Percentiles rank a stretch among this genome's conserved stretches.
These are phyloP conservation scores for Aspergillus quadricinctus DNA, from an alignment of 2,329 filamentous ascomycete species.

Conservation along the genomic window DNA sequence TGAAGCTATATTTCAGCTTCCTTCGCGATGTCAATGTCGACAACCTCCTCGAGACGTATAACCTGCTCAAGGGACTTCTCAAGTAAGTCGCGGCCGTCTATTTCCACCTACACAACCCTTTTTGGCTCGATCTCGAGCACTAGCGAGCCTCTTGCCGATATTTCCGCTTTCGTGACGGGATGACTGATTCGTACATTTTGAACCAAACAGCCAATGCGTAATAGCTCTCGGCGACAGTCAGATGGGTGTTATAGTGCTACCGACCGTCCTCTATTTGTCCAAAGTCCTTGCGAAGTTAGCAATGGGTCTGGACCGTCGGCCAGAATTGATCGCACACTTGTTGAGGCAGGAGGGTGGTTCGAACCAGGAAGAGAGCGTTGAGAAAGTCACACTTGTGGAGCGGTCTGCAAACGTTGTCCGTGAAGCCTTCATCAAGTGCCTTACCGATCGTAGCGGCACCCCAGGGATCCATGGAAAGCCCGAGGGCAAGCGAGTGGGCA, in stretches of 20 bases:
- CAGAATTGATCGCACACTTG: conserved; percentile 69
- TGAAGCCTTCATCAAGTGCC: conserved; percentile 83
- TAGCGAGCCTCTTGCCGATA: neutral
- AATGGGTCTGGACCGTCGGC: conserved; percentile 75
- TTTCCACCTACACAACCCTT: neutral
- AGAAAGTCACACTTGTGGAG: conserved; percentile 76
- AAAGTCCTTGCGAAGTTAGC: conserved; percentile 76
- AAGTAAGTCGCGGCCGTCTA: conserved; percentile 53
- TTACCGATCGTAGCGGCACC: conserved; percentile 71
- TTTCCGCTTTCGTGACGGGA: neutral
- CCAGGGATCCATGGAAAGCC: conserved; percentile 59
- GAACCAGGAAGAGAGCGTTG: conserved; percentile 58
- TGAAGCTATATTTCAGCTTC: conserved; percentile 76
- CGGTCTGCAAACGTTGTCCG: conserved; percentile 84
- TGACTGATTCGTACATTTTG: conserved; percentile 3
- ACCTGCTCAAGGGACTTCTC: conserved; percentile 67
- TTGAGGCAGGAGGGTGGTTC: conserved; percentile 36
- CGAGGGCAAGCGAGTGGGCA: conserved; percentile 79
- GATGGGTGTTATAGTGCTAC: conserved; percentile 75
- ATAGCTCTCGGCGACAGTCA: conserved; percentile 75
- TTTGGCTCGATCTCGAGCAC: neutral
- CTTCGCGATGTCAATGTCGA: conserved; percentile 75
- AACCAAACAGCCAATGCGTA: conserved; percentile 63
- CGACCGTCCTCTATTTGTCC: conserved; percentile 77
- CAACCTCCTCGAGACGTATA: conserved; percentile 70